Evolutionary conservation across 768 basidiomycete genomes (phyloP).

Genomic region (Tulasnella sp.): DNA sequence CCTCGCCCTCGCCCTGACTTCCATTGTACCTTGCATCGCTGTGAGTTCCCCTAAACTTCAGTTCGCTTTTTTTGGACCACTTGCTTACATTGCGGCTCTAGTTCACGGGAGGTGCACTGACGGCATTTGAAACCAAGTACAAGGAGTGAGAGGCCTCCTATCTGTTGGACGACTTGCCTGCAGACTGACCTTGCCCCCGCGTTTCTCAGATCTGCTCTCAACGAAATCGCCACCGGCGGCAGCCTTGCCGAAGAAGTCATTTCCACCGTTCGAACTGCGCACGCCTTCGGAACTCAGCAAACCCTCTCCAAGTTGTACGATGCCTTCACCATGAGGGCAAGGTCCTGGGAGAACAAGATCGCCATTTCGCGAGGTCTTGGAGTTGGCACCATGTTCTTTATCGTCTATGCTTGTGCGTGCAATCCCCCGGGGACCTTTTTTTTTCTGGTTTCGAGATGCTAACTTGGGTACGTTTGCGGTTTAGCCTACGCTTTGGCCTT

Average conservation of each 20-base stretch:
- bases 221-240: constrained; percentile 72
- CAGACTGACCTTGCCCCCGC: not conserved
- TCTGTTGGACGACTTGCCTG: too few species aligned
- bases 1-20: constrained; percentile 74
- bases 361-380: constrained; percentile 52
- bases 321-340: constrained; percentile 50
- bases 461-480: not conserved
- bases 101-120: constrained; percentile 68
- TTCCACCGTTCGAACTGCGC: constrained; percentile 82
- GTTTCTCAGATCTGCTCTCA: constrained; percentile 53
- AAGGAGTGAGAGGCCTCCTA: constrained; percentile 54
- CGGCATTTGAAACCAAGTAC: constrained; percentile 57
- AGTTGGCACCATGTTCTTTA: constrained; percentile 62
- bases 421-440: not conserved
- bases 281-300: constrained; percentile 82
- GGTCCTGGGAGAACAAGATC: constrained; percentile 52
- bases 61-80: not conserved
- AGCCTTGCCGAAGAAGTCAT: constrained; percentile 90
- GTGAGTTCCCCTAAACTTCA: not conserved
- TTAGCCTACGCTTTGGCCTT: constrained; percentile 73
- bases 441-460: not conserved
- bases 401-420: constrained; percentile 55
- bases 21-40: constrained; percentile 78
- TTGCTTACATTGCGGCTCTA: not conserved
- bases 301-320: constrained; percentile 65